Conservation (phyloP, 495 filamentous ascomycete species). For the Xeromyces bisporus region DNA sequence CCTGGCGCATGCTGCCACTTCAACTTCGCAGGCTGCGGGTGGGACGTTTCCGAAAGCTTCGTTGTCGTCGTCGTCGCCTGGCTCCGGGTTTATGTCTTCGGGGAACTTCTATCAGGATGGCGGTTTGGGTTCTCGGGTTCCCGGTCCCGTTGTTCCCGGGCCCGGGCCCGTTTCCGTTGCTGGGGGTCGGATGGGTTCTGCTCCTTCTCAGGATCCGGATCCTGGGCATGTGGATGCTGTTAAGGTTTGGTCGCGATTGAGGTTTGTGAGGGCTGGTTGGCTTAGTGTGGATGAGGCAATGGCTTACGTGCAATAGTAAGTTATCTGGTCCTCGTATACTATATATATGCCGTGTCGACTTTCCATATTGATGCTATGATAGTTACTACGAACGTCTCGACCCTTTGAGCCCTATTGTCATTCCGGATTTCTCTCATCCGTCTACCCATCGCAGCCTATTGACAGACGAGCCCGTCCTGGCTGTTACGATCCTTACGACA, state of each 20-base stretch:
- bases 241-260: constrained; percentile 72
- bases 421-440: constrained; percentile 63
- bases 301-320: constrained; percentile 80
- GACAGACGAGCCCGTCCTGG: constrained; percentile 78
- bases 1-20: constrained; percentile 22
- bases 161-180: constrained; percentile 11
- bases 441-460: constrained; percentile 59
- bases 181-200: constrained; percentile 14
- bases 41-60: constrained; percentile 21
- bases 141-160: constrained; percentile 13
- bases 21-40: constrained; percentile 22
- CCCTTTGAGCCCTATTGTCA: constrained; percentile 79
- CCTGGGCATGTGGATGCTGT: constrained; percentile 42
- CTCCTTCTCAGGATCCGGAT: constrained; percentile 16
- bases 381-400: constrained; percentile 83
- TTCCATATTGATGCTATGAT: constrained; percentile 5
- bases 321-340: not conserved
- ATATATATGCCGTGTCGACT: not conserved
- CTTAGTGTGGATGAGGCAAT: constrained; percentile 87
- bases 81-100: constrained; percentile 14
- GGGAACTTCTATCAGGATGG: constrained; percentile 15
- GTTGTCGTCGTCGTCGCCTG: no score
- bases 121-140: constrained; percentile 3
- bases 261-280: constrained; percentile 92
- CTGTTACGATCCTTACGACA: constrained; percentile 78